Evolutionary conservation across 2,329 filamentous ascomycete species (phyloP).

Genomic region (Fusarium beomiforme): DNA sequence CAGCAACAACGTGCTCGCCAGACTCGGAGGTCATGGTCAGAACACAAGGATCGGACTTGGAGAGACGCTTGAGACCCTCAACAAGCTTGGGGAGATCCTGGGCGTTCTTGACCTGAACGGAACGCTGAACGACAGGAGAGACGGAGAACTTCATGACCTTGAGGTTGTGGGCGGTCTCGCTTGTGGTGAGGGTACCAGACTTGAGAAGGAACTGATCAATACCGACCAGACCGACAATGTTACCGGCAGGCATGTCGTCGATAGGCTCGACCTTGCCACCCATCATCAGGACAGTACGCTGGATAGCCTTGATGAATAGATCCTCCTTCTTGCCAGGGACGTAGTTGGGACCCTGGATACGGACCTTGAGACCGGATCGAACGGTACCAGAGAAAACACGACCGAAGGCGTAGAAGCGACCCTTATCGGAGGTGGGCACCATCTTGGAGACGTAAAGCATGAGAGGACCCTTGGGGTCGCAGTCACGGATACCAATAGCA

Average conservation of each 20-base stretch:
- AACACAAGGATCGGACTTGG: constrained; percentile 99
- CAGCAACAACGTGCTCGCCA: constrained; percentile 98
- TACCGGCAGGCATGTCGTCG: constrained; percentile 98
- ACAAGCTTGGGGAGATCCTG: constrained; percentile 99
- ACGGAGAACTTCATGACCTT: constrained; percentile 99
- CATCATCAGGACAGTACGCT: constrained; percentile 99
- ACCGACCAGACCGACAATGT: constrained; percentile 99
- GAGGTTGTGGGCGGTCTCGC: constrained; percentile 98
- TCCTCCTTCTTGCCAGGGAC: constrained; percentile 98
- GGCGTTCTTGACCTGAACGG: constrained; percentile 99
- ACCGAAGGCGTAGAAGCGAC: constrained; percentile 99
- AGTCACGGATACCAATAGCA: constrained; percentile 97
- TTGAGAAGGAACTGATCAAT: constrained; percentile 99
- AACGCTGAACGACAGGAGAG: constrained; percentile 97
- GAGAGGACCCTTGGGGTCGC: constrained; percentile 96
- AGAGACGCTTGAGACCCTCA: constrained; percentile 99
- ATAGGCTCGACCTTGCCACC: constrained; percentile 99
- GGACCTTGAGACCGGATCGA: constrained; percentile 97
- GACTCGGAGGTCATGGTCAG: constrained; percentile 88
- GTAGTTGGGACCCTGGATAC: constrained; percentile 99
- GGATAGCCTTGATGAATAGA: constrained; percentile 98
- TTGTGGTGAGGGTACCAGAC: constrained; percentile 98
- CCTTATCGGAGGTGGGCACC: constrained; percentile 99
- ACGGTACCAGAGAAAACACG: constrained; percentile 99
- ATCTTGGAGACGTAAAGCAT: constrained; percentile 99